A percentile compares a stretch with the other conserved stretches of the same genome.
phyloP scores from a whole-genome alignment of 2,329 filamentous ascomycete species.

The Aspergillus sp. region DNA sequence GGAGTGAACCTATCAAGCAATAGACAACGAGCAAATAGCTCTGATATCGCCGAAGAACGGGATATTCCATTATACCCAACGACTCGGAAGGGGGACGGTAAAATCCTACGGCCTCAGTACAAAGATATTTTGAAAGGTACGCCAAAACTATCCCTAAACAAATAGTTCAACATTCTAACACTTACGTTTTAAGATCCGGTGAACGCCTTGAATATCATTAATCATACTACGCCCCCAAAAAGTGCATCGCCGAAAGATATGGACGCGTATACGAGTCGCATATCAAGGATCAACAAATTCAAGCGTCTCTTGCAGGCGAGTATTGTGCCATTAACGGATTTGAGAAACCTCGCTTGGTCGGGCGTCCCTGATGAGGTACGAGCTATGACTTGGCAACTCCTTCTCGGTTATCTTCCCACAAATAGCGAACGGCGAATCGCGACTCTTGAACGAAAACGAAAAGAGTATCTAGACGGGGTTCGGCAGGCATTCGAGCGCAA shows the following conservation, averaged over 20 bases:
- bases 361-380: conserved; percentile 93
- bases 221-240: conserved; percentile 72
- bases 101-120: conserved; percentile 96
- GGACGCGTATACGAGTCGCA: conserved; percentile 81
- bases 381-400: conserved; percentile 97
- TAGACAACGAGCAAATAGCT: conserved; percentile 77
- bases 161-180: neutral
- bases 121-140: conserved; percentile 84
- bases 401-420: conserved; percentile 94
- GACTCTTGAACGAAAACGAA: conserved; percentile 88
- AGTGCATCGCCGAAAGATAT: conserved; percentile 79
- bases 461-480: conserved; percentile 94
- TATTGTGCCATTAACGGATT: conserved; percentile 78
- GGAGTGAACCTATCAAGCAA: conserved; percentile 39
- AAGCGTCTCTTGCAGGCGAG: conserved; percentile 93
- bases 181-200: conserved; percentile 61
- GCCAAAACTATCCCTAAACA: neutral
- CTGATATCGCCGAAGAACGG: conserved; percentile 90
- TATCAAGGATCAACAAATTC: conserved; percentile 97
- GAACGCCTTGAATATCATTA: conserved; percentile 92
- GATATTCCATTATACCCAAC: conserved; percentile 80
- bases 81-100: conserved; percentile 85
- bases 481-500: conserved; percentile 62
- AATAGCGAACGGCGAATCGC: conserved; percentile 89
- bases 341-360: conserved; percentile 87